phyloP scores from a whole-genome alignment of 306 rosid species.

The Malus sieversii region DNA sequence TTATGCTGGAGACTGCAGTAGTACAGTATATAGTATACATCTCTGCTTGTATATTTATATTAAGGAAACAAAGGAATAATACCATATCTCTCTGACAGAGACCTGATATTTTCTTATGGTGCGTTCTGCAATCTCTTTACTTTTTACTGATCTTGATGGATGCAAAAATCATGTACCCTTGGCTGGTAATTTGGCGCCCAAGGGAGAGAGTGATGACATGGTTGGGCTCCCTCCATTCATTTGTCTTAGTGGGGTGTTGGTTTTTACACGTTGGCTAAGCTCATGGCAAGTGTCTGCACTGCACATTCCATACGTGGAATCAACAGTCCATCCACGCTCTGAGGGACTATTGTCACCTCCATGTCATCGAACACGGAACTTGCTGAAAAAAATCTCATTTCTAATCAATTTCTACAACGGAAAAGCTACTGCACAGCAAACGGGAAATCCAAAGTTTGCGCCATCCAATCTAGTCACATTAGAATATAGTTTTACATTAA shows the following conservation, averaged over 20 bases:
- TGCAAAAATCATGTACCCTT: neutral
- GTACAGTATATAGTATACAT: neutral
- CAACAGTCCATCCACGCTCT: conserved; percentile 19
- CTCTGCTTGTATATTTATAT: neutral
- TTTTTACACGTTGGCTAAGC: conserved; percentile 3
- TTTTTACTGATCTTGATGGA: neutral
- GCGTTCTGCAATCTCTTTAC: neutral
- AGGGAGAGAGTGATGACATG: neutral
- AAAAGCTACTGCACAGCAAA: too few relatives aligned
- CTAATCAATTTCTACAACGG: too few relatives aligned
- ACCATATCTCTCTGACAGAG: neutral
- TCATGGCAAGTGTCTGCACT: conserved; percentile 22
- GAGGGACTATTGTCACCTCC: conserved; percentile 4
- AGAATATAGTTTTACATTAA: too few relatives aligned
- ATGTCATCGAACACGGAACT: conserved; percentile 10
- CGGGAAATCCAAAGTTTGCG: too few relatives aligned
- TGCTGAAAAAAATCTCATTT: neutral
- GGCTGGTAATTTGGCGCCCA: neutral
- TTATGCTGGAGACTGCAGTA: neutral
- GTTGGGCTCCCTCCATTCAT: neutral
- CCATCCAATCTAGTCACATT: too few relatives aligned
- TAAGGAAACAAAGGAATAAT: neutral
- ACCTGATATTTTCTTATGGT: too few relatives aligned
- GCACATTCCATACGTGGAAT: conserved; percentile 14
- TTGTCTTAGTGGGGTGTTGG: neutral